Base-by-base conservation (phyloP, 352 stramenopile genomes). In the Thalassiosira mediterranea region DNA sequence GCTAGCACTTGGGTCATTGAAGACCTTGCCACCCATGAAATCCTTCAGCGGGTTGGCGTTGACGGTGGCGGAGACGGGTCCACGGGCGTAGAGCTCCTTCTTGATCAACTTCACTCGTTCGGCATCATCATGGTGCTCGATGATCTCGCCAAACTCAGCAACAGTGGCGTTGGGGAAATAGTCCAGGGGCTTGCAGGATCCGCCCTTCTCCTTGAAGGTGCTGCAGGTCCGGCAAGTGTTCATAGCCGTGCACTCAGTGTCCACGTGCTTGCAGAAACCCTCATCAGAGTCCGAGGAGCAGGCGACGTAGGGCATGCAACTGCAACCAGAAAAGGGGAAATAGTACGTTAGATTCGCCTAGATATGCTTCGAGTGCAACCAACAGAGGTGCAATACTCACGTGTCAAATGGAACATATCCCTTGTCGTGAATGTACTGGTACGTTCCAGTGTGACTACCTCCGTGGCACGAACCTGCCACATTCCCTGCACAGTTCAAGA, bases 131-230 rank as follows among this genome's bases (percentile, higher is more conserved):
- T 73, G 54, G 29, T 63, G 64, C 17, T 86, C 53, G 58, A 69
- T 75, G 28, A 97, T 96, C 26, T 87, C 90, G 46, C 96, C 96
- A 81, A 97, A 98, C 86, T 98, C 96, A 2, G 91, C 95, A 26
- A 99, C 91, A 29, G 90, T 98, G 71, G 97, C 97, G 84, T 97
- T 97, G 64, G 97, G 95, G 84, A 97, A 99, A 46, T 87, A 90
- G 23, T 93, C 84, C 57, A 98, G 94, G 28, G 92, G 82, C 51
- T 93, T 57, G 62, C 88, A 98, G 69, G 89, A 95, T 51, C 94
- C 95, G 38, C 83, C 87, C 38, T 81, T 83, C 13, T 53, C 59
- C 25, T 40, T 70, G 61, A 91, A 90, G 7, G 75, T 88, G 59
- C 79, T 70, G 76, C 96, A 98, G 60, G 97, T 98, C 56, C 72